phyloP scores from a whole-genome alignment of 345 rosid species.

The Pistacia atlantica region DNA sequence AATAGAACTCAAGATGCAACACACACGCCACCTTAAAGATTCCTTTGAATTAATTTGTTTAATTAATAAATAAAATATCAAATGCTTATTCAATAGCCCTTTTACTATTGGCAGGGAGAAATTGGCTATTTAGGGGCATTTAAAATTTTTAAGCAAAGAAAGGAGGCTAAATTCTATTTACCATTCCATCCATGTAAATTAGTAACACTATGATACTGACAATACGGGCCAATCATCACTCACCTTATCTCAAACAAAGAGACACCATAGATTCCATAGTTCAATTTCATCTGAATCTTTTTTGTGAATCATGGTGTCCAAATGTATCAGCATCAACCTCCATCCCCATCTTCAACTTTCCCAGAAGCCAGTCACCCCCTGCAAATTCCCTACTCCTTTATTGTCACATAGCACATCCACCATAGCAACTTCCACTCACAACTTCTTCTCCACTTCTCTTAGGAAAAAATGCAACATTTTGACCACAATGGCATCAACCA shows the following conservation, averaged over 20 bases:
- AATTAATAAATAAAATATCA: no score
- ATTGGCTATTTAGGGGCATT: no score
- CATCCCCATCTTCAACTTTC: constrained; percentile 38
- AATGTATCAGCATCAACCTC: constrained; percentile 49
- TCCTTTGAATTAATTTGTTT: no score
- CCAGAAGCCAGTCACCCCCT: constrained; percentile 19
- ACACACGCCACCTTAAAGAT: not conserved
- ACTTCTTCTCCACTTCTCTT: not conserved
- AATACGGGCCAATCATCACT: constrained; percentile 16
- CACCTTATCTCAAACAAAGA: constrained; percentile 26
- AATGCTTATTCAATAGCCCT: no score
- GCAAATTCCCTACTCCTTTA: constrained; percentile 4
- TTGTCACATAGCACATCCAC: constrained; percentile 16
- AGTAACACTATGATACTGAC: not conserved
- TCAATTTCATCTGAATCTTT: constrained; percentile 33
- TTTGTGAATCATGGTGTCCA: constrained; percentile 51
- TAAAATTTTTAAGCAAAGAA: no score
- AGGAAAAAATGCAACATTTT: constrained; percentile 21
- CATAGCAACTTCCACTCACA: constrained; percentile 5
- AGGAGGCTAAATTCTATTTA: no score
- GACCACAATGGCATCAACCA: constrained; percentile 36
- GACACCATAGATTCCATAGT: constrained; percentile 33
- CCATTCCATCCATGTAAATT: no score
- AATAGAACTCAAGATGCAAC: constrained; percentile 11
- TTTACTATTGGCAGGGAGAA: no score